Evolutionary conservation across 192 early-diverging fungal genomes (phyloP).

Genomic region (Thamnidium elegans): DNA sequence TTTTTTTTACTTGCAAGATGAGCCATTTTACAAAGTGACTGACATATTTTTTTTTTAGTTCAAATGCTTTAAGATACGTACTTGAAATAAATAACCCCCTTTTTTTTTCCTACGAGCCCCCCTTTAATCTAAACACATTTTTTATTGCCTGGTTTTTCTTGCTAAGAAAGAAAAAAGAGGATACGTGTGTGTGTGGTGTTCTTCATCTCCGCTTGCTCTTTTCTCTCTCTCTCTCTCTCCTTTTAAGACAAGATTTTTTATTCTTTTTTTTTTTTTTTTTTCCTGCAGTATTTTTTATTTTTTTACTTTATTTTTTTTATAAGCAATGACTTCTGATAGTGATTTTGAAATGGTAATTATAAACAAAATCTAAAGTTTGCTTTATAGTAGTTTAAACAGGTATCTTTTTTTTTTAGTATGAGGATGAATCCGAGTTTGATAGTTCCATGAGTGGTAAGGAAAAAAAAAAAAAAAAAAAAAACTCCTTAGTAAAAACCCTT

Average conservation of each 20-base stretch:
- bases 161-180: not conserved
- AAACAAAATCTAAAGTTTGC: too few species aligned
- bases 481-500: too few species aligned
- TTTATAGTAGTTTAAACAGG: too few species aligned
- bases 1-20: too few species aligned
- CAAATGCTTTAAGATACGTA: not conserved
- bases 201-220: not conserved
- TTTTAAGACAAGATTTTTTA: not conserved
- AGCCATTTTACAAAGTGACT: too few species aligned
- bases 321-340: conserved; percentile 28
- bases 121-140: too few species aligned
- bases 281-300: not conserved
- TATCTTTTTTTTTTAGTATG: not conserved
- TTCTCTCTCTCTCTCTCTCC: not conserved
- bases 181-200: not conserved
- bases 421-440: conserved; percentile 6
- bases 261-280: not conserved
- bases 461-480: not conserved
- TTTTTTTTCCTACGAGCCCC: too few species aligned
- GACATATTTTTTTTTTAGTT: conserved; percentile 6
- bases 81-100: not conserved
- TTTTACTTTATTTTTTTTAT: not conserved
- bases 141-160: too few species aligned
- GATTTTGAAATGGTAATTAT: conserved; percentile 26
- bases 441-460: conserved; percentile 17